Evolutionary conservation across 2,329 filamentous ascomycete genomes (phyloP), one percentile per base, ranked within the genome.

Genomic region (Arthroderma uncinatum): DNA sequence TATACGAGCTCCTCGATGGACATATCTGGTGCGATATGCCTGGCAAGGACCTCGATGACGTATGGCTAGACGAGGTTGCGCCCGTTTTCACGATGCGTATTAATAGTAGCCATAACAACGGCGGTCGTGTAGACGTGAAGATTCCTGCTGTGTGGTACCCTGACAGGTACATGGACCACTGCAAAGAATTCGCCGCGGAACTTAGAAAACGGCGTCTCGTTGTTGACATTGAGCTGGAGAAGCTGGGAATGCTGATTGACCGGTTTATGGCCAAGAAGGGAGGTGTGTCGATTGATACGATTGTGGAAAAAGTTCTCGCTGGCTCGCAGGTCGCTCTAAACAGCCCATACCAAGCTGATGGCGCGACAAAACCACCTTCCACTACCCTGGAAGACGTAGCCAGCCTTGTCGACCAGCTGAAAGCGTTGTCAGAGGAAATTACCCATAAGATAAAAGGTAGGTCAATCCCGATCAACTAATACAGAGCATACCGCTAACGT

Each of bases 111-210:
- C n/a, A 64, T 40, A 64, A 62, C 28, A 65, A 78, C 25, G 12
- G 23, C 12, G 28, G 23, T 21, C 21, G 23, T 12, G 64, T 79
- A 23, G 71, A 75, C 28, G 67, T 83, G 44, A 76, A 76, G 4
- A 73, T 83, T 16, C 81, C 81, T 2, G 65, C 75, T 1, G 71
- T 74, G 1, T 76, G 82, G 63, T 82, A 81, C 61, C 74, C 79
- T 3, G 82, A 85, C 67, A 76, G 82, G 48, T 85, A 85, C 65
- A 70, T 83, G 48, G 72, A 78, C 53, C 70, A 74, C 60, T 80
- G 78, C 58, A 72, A 74, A 57, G 71, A 73, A 1, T 64, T 73
- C 8, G 74, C 78, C 14, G 72, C 72, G 44, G 70, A 74, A 7
- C 74, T 82, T 58, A 76, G 78, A 33, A 58, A 62, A 6, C 67